Evolutionary conservation across 1,139 yeast genomes (phyloP).

Genomic region (Suhomyces coccinellae): DNA sequence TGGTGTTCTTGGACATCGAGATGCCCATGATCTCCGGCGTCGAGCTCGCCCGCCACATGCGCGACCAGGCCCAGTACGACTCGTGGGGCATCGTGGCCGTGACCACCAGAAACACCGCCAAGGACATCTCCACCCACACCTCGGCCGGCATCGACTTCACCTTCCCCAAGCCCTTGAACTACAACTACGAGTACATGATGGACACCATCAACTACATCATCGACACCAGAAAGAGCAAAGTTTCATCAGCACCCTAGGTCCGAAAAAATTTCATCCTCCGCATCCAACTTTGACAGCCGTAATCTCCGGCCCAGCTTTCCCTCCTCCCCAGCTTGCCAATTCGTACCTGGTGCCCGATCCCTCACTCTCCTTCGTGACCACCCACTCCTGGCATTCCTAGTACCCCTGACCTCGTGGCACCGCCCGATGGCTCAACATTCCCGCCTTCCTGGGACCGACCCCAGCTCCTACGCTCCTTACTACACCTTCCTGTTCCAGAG

Average conservation of each 20-base stretch:
- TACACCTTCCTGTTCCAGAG: too few relatives aligned
- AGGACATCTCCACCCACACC: conserved; percentile 33
- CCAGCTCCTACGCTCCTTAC: too few relatives aligned
- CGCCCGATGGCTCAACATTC: too few relatives aligned
- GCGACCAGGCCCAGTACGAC: conserved; percentile 18
- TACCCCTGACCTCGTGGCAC: too few relatives aligned
- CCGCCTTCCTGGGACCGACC: too few relatives aligned
- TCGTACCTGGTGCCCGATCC: too few relatives aligned
- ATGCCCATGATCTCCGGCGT: conserved; percentile 49
- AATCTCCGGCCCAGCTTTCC: too few relatives aligned
- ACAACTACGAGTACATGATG: conserved; percentile 20
- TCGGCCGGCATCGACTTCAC: conserved; percentile 43
- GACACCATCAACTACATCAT: conserved; percentile 21
- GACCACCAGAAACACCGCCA: conserved; percentile 34
- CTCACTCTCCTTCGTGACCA: too few relatives aligned
- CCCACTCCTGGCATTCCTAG: too few relatives aligned
- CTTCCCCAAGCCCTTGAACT: conserved; percentile 43
- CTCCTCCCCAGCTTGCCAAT: too few relatives aligned
- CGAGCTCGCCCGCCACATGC: conserved; percentile 36
- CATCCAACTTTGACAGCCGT: neutral
- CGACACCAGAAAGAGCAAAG: conserved; percentile 9
- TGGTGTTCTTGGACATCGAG: conserved; percentile 47
- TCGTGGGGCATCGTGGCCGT: conserved; percentile 44
- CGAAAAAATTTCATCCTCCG: too few relatives aligned
- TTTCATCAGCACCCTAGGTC: too few relatives aligned